Evolutionary conservation across 1,139 yeast genomes (phyloP).

Genomic region (Blastobotrys serpentis): DNA sequence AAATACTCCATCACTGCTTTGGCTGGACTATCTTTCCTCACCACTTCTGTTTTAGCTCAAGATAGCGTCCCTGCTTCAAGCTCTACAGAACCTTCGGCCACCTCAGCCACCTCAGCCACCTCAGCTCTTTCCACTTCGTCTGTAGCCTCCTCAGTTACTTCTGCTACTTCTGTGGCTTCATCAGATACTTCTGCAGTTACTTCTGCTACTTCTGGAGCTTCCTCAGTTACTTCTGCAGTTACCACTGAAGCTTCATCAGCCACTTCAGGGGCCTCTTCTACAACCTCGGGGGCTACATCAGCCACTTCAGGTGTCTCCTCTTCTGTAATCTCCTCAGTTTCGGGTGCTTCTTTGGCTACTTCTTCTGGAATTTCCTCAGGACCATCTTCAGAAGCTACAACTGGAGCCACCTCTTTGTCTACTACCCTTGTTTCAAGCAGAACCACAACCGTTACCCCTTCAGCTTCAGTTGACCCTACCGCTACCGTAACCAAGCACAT

Average conservation of each 20-base stretch:
- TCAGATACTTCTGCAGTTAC: constrained; percentile 5
- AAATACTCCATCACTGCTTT: not conserved
- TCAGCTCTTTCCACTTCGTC: not conserved
- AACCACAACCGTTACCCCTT: constrained; percentile 6
- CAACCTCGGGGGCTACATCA: constrained; percentile 3
- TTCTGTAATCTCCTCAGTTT: constrained; percentile 7
- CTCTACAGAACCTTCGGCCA: not conserved
- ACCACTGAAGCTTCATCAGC: not conserved
- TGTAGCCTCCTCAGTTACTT: constrained; percentile 10
- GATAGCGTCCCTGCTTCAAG: constrained; percentile 23
- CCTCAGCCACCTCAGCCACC: constrained; percentile 4
- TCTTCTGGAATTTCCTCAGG: constrained; percentile 1
- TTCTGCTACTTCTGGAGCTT: not conserved
- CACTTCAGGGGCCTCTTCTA: not conserved
- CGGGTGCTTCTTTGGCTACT: constrained; percentile 6
- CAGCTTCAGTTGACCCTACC: constrained; percentile 13
- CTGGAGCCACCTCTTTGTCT: not conserved
- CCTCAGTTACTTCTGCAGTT: not conserved
- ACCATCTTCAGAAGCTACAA: not conserved
- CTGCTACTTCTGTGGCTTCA: constrained; percentile 7
- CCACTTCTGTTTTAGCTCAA: not conserved
- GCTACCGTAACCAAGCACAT: constrained; percentile 16
- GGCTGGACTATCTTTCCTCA: not conserved
- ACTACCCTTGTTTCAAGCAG: not conserved
- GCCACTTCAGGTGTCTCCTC: constrained; percentile 9